These are phyloP conservation scores for Aulographum hederae DNA, from an alignment of 2,329 filamentous ascomycete species.

Conservation along the genomic window DNA sequence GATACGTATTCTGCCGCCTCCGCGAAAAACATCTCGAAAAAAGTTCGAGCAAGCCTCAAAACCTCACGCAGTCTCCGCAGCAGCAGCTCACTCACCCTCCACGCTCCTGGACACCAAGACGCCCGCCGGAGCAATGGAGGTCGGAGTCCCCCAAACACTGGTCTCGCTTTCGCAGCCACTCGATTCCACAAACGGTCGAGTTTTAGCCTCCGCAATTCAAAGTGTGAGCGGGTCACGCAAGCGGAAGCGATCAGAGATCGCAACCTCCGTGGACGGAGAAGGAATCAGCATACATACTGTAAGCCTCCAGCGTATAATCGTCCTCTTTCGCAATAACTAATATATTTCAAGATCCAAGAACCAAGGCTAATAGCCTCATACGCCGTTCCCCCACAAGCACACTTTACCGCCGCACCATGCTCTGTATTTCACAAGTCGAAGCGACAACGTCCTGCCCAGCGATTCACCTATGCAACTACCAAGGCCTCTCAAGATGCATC, in stretches of 20 bases:
- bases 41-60: no score
- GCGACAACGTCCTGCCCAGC: conserved; percentile 23
- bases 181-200: conserved; percentile 18
- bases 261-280: conserved; percentile 40
- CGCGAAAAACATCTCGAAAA: no score
- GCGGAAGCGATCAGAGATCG: conserved; percentile 43
- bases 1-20: no score
- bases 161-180: conserved; percentile 25
- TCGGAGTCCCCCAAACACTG: no score
- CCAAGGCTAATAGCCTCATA: conserved; percentile 42
- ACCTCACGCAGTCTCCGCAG: no score
- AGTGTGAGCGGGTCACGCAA: conserved; percentile 36
- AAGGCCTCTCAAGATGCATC: conserved; percentile 33
- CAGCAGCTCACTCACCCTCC: no score
- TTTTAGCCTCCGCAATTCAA: conserved; percentile 28
- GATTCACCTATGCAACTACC: conserved; percentile 37
- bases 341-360: conserved; percentile 32
- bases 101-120: no score
- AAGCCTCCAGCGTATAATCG: no score
- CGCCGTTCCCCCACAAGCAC: conserved; percentile 40
- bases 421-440: conserved; percentile 35
- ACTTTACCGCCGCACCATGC: conserved; percentile 37
- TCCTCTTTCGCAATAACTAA: no score
- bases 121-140: no score
- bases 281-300: conserved; percentile 46